These are phyloP conservation scores for Suhomyces kilbournensis DNA, from an alignment of 805 yeast genomes.

Conservation along the genomic window DNA sequence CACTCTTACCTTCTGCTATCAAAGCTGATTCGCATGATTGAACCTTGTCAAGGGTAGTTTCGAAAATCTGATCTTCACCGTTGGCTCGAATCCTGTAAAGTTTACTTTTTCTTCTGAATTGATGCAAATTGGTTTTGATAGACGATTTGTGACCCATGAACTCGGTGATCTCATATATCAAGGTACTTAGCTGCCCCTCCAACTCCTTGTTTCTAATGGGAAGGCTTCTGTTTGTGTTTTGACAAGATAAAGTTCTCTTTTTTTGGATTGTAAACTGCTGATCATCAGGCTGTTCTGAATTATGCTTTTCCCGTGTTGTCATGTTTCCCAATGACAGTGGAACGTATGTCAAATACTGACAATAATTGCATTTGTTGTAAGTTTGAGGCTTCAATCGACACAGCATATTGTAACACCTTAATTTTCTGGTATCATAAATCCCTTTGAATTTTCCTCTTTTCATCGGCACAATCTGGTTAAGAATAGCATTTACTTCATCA, in stretches of 20 bases:
- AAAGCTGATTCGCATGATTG: neutral
- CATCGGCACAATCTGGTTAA: neutral
- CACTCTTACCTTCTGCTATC: no score
- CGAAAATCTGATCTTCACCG: neutral
- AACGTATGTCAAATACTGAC: conserved; percentile 8
- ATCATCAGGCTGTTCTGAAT: neutral
- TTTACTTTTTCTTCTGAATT: neutral
- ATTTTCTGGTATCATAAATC: conserved; percentile 19
- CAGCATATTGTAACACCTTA: conserved; percentile 14
- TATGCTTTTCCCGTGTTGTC: neutral
- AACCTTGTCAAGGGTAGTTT: neutral
- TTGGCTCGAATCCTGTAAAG: neutral
- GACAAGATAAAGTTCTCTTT: neutral
- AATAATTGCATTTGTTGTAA: conserved; percentile 1
- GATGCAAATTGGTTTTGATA: neutral
- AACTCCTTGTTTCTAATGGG: neutral
- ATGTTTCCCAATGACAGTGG: conserved; percentile 6
- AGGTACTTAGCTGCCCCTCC: conserved; percentile 1
- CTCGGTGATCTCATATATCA: conserved; percentile 3
- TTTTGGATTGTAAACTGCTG: neutral
- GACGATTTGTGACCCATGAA: neutral
- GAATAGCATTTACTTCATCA: neutral
- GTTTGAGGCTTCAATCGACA: neutral
- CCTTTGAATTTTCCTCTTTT: conserved; percentile 25
- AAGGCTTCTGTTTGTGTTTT: neutral